Base-by-base conservation (phyloP, 139 green algal genomes). In the Parachlorella kessleri region DNA sequence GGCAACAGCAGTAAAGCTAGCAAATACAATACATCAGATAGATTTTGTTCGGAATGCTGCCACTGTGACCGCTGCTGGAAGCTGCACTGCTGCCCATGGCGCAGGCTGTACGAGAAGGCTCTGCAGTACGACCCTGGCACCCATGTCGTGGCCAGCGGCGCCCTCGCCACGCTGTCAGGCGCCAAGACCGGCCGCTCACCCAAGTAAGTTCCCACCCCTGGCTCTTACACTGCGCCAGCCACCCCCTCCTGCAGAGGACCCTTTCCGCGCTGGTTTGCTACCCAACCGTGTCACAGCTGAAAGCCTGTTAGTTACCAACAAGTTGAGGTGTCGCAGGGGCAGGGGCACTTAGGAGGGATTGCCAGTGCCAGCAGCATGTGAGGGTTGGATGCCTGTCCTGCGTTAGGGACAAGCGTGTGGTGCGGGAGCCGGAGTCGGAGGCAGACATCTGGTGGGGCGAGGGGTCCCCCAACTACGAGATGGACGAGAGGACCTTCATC, bases 361-460 rank as follows among this genome's bases (percentile, higher is more conserved):
- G n/a, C n/a, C n/a, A n/a, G n/a, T n/a, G n/a, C n/a, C n/a, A n/a
- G n/a, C n/a, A n/a, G n/a, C n/a, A n/a, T n/a, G n/a, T n/a, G n/a
- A n/a, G n/a, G n/a, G n/a, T n/a, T n/a, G n/a, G n/a, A n/a, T n/a
- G n/a, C n/a, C n/a, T n/a, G n/a, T n/a, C n/a, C n/a, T n/a, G n/a
- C n/a, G n/a, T n/a, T 18, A 91, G 92, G 63, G 94, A 98, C 92
- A 97, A 97, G 91, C 89, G 93, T 48, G 87, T 98, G 10, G 92
- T 98, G 76, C 83, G 87, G 4, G 93, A 97, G 73, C 59, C 87
- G 1, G 68, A 74, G 14, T 90, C 87, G 2, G 83, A 95, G 77
- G 79, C 85, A 23, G 88, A 94, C 80, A 79, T 97, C n/a, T 96
- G 92, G 93, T 95, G 91, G 90, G 76, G 67, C 72, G 85, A 80